Conservation (phyloP, 345 rosid genomes). For the Adansonia digitata region DNA sequence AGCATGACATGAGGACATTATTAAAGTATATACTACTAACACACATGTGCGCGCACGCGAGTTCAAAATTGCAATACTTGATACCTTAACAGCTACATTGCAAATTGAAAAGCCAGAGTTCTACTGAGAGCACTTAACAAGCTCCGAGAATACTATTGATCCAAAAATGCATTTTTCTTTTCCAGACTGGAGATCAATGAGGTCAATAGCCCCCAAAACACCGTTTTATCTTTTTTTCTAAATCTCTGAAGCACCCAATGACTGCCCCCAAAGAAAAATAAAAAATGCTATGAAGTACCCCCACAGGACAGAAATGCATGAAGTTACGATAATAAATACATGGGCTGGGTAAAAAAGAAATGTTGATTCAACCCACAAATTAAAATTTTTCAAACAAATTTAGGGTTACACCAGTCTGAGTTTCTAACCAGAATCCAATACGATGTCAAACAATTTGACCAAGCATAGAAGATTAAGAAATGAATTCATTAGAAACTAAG, state of each 20-base stretch:
- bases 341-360: neutral
- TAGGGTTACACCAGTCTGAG: neutral
- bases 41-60: neutral
- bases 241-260: neutral
- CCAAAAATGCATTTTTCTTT: neutral
- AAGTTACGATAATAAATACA: neutral
- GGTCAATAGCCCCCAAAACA: neutral
- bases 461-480: neutral
- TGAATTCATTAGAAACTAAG: neutral
- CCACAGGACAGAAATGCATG: neutral
- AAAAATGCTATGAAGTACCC: neutral
- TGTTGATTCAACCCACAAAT: neutral
- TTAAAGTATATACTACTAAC: neutral
- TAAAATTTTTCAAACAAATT: slow-evolving; percentile 3
- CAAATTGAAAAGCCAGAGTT: neutral
- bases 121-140: neutral
- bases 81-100: neutral
- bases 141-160: neutral
- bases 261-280: neutral
- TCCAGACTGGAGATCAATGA: neutral
- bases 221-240: neutral
- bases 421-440: neutral
- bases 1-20: neutral
- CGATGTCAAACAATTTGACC: neutral
- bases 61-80: neutral